Base-by-base conservation (phyloP, 2,329 filamentous ascomycete species). In the Clonostachys rhizophaga region DNA sequence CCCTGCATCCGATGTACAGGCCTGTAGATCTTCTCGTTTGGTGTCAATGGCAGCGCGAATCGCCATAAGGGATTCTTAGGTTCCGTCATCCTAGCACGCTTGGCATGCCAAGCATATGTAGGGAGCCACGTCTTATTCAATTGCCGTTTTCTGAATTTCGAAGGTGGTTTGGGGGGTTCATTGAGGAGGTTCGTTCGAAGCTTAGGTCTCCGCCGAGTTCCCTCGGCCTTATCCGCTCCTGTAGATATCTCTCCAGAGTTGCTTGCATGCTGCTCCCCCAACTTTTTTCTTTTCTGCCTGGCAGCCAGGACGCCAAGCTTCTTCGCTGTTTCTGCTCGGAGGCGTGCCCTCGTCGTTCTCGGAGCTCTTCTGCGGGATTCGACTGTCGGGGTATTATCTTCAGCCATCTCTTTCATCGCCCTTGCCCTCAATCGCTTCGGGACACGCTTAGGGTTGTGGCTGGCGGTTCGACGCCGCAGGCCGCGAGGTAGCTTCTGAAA, bases 81-180 rank as follows among this genome's bases (percentile, higher is more conserved):
- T 8, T 81, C 77, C 1, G 91, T 91, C 88, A 99, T 95, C 50
- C 81, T 87, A 18, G 94, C 90, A 50, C 94, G 77, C 66, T 99
- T 99, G 3, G 92, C 85, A 67, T 96, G 91, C 79, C 88, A 99
- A 53, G 95, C 70, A 64, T 99, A 94, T 7, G 94, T 97, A 0
- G 94, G 94, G 14, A 99, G 74, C 90, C 92, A 96, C 4, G 88
- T 91, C 72, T 97, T 97, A 64, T 88, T 78, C 42, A 86, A 71
- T 62, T 97, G 92, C 34, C 94, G 84, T 67, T 90, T 94, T 54
- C 86, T 83, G 62, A 90, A 97, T 58, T 86, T 91, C 18, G 69
- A 80, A 41, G 76, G 77, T 3, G 82, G 62, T 44, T 58, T 63
- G 0, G 68, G 70, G 3, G 83, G 64, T 63, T 80, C 74, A 47